phyloP scores from a whole-genome alignment of 805 yeast species.

The Jamesozyma piceae region DNA sequence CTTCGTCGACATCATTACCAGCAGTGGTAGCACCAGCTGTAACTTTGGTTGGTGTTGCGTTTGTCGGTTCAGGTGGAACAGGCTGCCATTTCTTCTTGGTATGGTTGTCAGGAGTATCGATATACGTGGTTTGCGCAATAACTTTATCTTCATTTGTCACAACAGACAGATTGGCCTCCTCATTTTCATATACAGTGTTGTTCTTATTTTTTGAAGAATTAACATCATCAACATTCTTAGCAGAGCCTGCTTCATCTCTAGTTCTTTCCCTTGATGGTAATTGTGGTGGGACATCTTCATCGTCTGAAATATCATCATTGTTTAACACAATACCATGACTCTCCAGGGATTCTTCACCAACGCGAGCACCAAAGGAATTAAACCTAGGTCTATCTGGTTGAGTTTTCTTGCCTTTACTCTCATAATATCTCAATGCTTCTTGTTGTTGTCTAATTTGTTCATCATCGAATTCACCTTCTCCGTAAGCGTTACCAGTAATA shows the following conservation, averaged over 20 bases:
- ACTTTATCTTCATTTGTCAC: slow-evolving; percentile 12
- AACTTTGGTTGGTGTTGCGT: slow-evolving; percentile 22
- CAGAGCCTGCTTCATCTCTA: background rate
- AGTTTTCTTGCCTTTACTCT: slow-evolving; percentile 4
- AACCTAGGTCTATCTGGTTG: slow-evolving; percentile 22
- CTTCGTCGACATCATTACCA: slow-evolving; percentile 13
- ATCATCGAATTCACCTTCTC: slow-evolving; percentile 1
- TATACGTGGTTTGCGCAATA: slow-evolving; percentile 26
- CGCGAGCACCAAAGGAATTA: slow-evolving; percentile 28
- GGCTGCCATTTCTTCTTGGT: slow-evolving; percentile 22
- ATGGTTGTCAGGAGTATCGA: slow-evolving; percentile 25
- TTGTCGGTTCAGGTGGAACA: slow-evolving; percentile 19
- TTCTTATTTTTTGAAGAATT: background rate
- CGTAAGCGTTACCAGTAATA: background rate
- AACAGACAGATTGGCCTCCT: slow-evolving; percentile 4
- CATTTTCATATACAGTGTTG: background rate
- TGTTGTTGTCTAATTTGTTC: slow-evolving; percentile 12
- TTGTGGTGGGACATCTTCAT: slow-evolving; percentile 30
- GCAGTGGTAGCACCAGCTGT: slow-evolving; percentile 7
- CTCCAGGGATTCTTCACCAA: slow-evolving; percentile 24
- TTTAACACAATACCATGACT: slow-evolving; percentile 26
- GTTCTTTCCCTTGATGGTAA: slow-evolving; percentile 18
- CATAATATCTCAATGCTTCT: slow-evolving; percentile 11
- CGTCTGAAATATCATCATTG: slow-evolving; percentile 26
- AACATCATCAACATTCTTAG: no score